phyloP scores from a whole-genome alignment of 2,329 filamentous ascomycete species.

The Aureobasidium leucospermi region DNA sequence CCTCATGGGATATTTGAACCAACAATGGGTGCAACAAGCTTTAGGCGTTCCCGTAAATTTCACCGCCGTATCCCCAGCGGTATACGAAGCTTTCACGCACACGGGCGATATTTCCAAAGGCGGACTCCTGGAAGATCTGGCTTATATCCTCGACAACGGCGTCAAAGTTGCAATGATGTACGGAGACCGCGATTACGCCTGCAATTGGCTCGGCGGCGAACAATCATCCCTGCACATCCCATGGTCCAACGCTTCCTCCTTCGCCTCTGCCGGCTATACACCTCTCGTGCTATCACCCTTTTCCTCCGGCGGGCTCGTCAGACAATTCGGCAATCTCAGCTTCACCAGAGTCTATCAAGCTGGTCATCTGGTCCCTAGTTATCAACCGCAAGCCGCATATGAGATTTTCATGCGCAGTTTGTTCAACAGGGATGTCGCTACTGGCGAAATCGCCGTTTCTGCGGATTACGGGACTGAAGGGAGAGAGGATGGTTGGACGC shows the following conservation, averaged over 20 bases:
- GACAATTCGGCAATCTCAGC: conserved; percentile 33
- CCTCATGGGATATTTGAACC: conserved; percentile 50
- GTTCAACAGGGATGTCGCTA: conserved; percentile 29
- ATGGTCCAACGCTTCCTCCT: conserved; percentile 23
- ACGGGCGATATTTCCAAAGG: conserved; percentile 40
- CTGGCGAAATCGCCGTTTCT: conserved; percentile 22
- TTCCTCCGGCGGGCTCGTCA: conserved; percentile 24
- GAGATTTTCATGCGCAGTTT: conserved; percentile 31
- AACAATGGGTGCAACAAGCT: conserved; percentile 48
- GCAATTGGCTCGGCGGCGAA: conserved; percentile 53
- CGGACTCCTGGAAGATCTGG: conserved; percentile 32
- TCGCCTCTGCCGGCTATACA: conserved; percentile 38
- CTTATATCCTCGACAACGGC: conserved; percentile 34
- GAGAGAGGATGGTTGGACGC: conserved; percentile 24
- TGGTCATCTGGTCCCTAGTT: conserved; percentile 38
- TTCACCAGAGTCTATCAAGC: conserved; percentile 44
- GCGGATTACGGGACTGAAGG: conserved; percentile 22
- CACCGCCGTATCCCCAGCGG: conserved; percentile 22
- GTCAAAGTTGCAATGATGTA: conserved; percentile 63
- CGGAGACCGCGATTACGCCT: conserved; percentile 53
- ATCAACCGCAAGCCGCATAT: conserved; percentile 33
- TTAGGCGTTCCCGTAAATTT: conserved; percentile 47
- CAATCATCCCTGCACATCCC: conserved; percentile 42
- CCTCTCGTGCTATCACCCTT: conserved; percentile 23
- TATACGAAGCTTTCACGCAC: conserved; percentile 34